Evolutionary conservation across 805 yeast genomes (phyloP), one percentile per base, ranked within the genome.

Genomic region (Brettanomyces custersianus): DNA sequence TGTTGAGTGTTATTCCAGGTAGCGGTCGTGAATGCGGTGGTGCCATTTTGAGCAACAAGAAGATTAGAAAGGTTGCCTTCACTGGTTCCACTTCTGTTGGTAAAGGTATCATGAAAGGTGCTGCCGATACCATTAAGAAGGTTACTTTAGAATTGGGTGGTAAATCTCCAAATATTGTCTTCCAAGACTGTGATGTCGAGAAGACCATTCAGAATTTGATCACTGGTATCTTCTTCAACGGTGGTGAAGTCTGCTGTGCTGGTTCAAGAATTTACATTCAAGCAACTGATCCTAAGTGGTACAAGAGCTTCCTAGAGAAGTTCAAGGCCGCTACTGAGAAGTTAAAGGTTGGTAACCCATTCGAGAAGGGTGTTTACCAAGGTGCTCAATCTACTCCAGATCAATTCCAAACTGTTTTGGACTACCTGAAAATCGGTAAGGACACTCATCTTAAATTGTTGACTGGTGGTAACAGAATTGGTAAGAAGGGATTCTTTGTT

Each of bases 91-190:
- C 92, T 31, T 77, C 72, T 35, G 69, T 79, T 42, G 92, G 92
- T 62, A 77, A 74, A 57, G 65, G 63, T 51, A 78, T 81, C 44
- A 80, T 81, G 77, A 66, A 66, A 43, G 70, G 70, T 48, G 81
- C 85, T 51, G 80, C 85, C 41, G 70, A 73, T 44, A 65, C 83
- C n/a, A 71, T 80, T 66, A 81, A 81, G 71, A 80, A 80, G 64
- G 80, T 80, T 36, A 80, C 90, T 34, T 66, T 81, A 60, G 92
- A 81, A 63, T 69, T 80, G 51, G 92, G 92, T 60, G 92, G 92
- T 60, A 81, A 81, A 60, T 79, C 87, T 40, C 83, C 88, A 51
- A 77, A 80, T 56, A 70, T 81, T 51, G 77, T 81, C 29, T 80
- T 80, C 53, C 66, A 72, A 46, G 92, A 81, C 56, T 81, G 80